Percentiles rank a stretch among this genome's conserved stretches.
Evolutionary conservation across 176 grass and related monocot genomes (phyloP).

Genomic region (Eragrostis nindensis): DNA sequence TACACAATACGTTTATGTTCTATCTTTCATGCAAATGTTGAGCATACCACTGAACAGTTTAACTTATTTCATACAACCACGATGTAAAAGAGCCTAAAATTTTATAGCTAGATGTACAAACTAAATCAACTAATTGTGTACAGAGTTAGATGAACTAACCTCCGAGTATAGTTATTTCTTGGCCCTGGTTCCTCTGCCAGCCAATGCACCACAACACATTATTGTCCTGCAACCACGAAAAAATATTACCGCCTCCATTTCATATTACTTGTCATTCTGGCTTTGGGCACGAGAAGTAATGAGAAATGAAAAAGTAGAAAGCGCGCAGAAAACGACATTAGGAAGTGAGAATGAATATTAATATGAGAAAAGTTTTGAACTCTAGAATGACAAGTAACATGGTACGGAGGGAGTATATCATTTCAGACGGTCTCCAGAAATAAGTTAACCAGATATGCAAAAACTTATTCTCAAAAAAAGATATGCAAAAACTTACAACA

Average conservation of each 20-base stretch:
- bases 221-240: conserved; percentile 66
- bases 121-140: conserved; percentile 14
- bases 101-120: conserved; percentile 3
- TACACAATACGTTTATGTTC: not conserved
- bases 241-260: not conserved
- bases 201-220: conserved; percentile 89
- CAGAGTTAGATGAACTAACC: conserved; percentile 52
- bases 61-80: conserved; percentile 14
- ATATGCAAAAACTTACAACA: conserved; percentile 55
- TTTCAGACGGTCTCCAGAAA: conserved; percentile 29
- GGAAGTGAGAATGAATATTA: too few species aligned
- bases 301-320: too few species aligned
- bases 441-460: conserved; percentile 20
- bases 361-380: too few species aligned
- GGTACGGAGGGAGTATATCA: not conserved
- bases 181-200: conserved; percentile 91
- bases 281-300: too few species aligned
- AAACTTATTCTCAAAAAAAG: too few species aligned
- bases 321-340: too few species aligned
- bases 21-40: not conserved
- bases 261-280: too few species aligned
- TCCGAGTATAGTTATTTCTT: conserved; percentile 88
- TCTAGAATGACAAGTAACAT: too few species aligned
- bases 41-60: not conserved
- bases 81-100: not conserved